Evolutionary conservation across 208 protist species (phyloP).

Genomic region (Acanthamoeba sp.): DNA sequence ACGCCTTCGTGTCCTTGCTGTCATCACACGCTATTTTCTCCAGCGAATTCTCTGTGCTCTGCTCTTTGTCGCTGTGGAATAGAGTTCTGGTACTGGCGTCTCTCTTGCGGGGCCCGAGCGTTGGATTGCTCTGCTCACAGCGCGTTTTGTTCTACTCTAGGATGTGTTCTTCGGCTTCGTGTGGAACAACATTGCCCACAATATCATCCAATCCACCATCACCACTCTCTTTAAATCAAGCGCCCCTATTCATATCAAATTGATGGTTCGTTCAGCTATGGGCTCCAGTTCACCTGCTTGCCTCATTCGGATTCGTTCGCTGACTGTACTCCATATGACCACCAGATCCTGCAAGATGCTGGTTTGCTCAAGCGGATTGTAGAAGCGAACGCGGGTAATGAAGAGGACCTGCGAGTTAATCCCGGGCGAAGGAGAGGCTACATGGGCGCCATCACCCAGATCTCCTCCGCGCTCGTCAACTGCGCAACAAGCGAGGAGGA

Average conservation of each 20-base stretch:
- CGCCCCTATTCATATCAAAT: neutral
- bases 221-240: neutral
- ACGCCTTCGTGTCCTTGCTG: slow-evolving; percentile 29
- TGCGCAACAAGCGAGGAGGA: neutral
- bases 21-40: neutral
- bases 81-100: neutral
- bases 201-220: slow-evolving; percentile 6
- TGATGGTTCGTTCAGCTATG: too few species aligned
- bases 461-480: neutral
- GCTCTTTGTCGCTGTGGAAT: neutral
- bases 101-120: neutral
- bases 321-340: neutral
- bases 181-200: slow-evolving; percentile 51
- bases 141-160: neutral
- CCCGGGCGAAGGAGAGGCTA: neutral
- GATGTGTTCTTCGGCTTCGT: slow-evolving; percentile 27
- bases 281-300: neutral
- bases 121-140: neutral
- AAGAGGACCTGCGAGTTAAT: neutral
- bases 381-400: slow-evolving; percentile 28
- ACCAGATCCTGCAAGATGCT: slow-evolving; percentile 6
- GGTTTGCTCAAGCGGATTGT: neutral
- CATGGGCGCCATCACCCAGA: slow-evolving; percentile 48
- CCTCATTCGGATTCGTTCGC: neutral
- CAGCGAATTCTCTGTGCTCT: neutral